Base-by-base conservation (phyloP, 805 yeast species). In the Candida koratica region DNA sequence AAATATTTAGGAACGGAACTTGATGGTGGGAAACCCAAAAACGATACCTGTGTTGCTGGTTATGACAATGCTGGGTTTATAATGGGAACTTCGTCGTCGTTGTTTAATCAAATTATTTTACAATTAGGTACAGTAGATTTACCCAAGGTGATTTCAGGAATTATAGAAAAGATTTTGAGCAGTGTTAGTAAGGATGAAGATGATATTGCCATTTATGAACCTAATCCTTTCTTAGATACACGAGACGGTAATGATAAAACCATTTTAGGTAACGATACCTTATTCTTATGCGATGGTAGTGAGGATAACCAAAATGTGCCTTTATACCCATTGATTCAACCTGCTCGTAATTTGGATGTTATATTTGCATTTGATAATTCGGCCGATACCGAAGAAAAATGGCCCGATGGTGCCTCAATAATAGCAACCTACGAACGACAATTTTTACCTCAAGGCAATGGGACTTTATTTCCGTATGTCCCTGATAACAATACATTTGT, bases 1-100 rank as follows among this genome's bases (percentile, higher is more conserved):
- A 71, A 77, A 56, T 86, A 82, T 53, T 56, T 84, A 32, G 96
- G 96, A 7, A 70, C 94, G 1, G 57, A 70, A 15, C 71, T 82
- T 23, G 49, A 67, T 17, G 67, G 77, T 42, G 96, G 96, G 26
- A 44, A 52, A 14, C 80, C 86, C 7, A 49, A 51, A 4, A 48
- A 48, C 34, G 57, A 58, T 26, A 46, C 47, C 3, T 88, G 96
- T 60, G 60, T 75, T 39, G 72, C 63, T 2, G 89, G 90, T 2
- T 80, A 72, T 41, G 96, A 88, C 57, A 85, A 85, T 48, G 80
- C 84, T 6, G 94, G 95, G 5, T 88, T 77, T 52, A 61, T 84
- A 20, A 64, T 85, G 61, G 96, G 94, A 25, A 80, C 95, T 5
- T 84, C 95, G 2, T 82, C 95, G 2, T 70, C 90, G 1, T 59